Base-by-base conservation (phyloP, 1,284 basidiomycete species). In the Microbotryum saponariae region DNA sequence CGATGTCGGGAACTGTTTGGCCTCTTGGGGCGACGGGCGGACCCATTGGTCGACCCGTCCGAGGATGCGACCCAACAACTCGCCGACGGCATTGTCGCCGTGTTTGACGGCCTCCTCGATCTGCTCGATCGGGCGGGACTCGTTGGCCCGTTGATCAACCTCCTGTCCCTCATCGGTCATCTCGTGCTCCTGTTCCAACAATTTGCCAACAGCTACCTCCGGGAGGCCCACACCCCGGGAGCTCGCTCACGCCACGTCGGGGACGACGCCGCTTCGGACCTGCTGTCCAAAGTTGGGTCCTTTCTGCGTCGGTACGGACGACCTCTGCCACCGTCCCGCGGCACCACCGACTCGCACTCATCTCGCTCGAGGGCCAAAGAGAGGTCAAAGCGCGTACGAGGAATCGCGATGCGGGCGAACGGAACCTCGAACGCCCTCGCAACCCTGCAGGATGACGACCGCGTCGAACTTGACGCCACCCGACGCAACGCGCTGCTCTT, bases 151-250 rank as follows among this genome's bases (percentile, higher is more conserved):
- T 48, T 67, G 23, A 65, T 61, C 14, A 56, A 57, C 6, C 59
- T 65, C 21, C 45, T 67, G 20, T 33, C 47, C 6, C 55, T 67
- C 16, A 2, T 65, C 14, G 46, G 51, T 33, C 33, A 56, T 18
- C 63, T 67, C 48, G 51, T 61, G 16, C 62, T 63, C 48, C 52
- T 63, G 45, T 65, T 59, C 25, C 63, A 61, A 6, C 8, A 45
- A 1, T 65, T 59, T 12, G 51, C 51, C 2, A 18, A 9, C 18
- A 44, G 47, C 31, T 49, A 56, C 16, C 53, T 62, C 29, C 21
- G 51, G 6, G 49, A 4, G 37, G 25, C 5, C 6, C 6, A 5
- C 37, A 25, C 10, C 10, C 44, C 27, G 45, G 14, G n/a, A 50
- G n/a, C 20, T 18, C 44, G 49, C 3, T 52, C 57, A 20, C 29